These are phyloP conservation scores for Chlamydomonas applanata DNA, from an alignment of 139 green algal species.

Conservation along the genomic window DNA sequence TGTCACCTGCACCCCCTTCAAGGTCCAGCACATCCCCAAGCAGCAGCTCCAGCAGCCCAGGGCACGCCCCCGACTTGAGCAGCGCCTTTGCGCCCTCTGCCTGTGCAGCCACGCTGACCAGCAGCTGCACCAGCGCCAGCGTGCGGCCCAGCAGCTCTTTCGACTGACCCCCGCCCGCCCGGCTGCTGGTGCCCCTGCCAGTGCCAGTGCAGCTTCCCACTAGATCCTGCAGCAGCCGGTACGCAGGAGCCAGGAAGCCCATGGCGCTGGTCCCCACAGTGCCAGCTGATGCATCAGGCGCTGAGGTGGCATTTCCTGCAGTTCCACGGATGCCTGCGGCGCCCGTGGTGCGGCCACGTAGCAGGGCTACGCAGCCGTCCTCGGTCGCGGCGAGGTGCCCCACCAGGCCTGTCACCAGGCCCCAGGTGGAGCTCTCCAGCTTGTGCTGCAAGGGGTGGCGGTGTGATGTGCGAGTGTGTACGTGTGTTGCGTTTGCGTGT, in stretches of 20 bases:
- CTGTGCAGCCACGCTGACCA: slow-evolving; percentile 36
- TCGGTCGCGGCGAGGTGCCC: slow-evolving; percentile 18
- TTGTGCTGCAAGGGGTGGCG: background rate
- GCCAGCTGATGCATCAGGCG: too few species aligned
- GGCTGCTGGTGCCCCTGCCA: background rate
- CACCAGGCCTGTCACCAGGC: slow-evolving; percentile 22
- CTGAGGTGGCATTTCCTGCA: background rate
- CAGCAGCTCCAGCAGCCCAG: slow-evolving; percentile 38
- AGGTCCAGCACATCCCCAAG: slow-evolving; percentile 9
- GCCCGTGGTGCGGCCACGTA: background rate
- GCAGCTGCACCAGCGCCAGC: slow-evolving; percentile 22
- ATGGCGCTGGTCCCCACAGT: background rate
- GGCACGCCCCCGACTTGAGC: slow-evolving; percentile 21
- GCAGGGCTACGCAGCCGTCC: slow-evolving; percentile 17
- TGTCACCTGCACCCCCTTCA: slow-evolving; percentile 21
- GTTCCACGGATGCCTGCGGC: background rate
- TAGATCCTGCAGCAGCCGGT: slow-evolving; percentile 28
- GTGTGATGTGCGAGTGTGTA: too few species aligned
- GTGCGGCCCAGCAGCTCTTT: slow-evolving; percentile 4
- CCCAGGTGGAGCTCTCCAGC: slow-evolving; percentile 31
- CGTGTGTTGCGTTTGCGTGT: too few species aligned
- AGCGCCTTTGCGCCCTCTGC: slow-evolving; percentile 40
- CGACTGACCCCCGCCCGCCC: background rate
- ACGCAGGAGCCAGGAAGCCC: slow-evolving; percentile 6
- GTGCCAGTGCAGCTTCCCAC: slow-evolving; percentile 6